Evolutionary conservation across 305 asterid species (phyloP), one percentile per base, ranked within the genome.

Genomic region (Plantago rigida): DNA sequence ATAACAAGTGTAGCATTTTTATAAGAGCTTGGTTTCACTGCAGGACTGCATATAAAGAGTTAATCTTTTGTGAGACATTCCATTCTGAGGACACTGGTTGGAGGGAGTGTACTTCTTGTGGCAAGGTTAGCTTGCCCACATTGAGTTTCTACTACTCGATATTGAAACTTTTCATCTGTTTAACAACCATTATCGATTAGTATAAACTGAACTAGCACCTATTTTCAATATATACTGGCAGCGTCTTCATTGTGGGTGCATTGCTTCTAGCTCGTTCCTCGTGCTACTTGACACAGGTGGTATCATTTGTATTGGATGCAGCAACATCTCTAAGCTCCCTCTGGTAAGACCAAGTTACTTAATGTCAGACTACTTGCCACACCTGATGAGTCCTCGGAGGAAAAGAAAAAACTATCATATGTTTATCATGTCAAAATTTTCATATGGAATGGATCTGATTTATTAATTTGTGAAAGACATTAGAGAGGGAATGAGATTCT

Each of bases 231-330:
- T 72, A 8, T 11, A 0, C 13, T 73, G 69, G 73, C 89, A 89
- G 97, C 86, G 80, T 73, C 90, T 90, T 79, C 97, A 90, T 62
- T 90, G 96, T 74, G 97, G 97, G 58, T 90, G 97, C 81, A 69
- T 85, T 79, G 93, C 95, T 71, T 87, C 97, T 41, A 82, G 75
- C 77, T 73, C 89, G 15, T 79, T 73, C 64, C 78, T 87, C 17
- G 87, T 80, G 72, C 81, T 87, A 67, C 89, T 87, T 10, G 89
- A 85, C 72, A 78, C 84, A 26, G 96, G 94, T 56, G 97, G 95
- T 44, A 82, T 90, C 34, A 82, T 63, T 62, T 90, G 97, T 75
- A 69, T 68, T 67, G 77, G 78, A 78, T 90, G 96, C 78, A 68
- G 65, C 69, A 78, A 77, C 68, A 79, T 70, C 60, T 71, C 74